Percentiles rank a stretch among this genome's conserved stretches.
Evolutionary conservation across 306 rosid species (phyloP).

Genomic region (Urtica urens): DNA sequence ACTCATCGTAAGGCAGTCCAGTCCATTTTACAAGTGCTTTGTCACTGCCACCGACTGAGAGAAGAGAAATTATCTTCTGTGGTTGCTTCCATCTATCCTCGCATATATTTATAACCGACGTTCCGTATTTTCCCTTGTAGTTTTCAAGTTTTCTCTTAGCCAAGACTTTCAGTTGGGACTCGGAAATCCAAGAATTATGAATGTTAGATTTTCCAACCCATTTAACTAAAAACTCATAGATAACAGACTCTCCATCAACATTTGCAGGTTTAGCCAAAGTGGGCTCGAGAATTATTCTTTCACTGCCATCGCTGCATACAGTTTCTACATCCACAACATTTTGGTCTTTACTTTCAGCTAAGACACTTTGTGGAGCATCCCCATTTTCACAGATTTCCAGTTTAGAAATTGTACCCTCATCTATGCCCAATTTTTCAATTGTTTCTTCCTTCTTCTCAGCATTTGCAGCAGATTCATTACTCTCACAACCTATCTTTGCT

Average conservation of each 20-base stretch:
- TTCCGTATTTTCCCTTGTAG: slow-evolving; percentile 94
- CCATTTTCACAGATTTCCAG: slow-evolving; percentile 29
- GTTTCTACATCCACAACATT: slow-evolving; percentile 34
- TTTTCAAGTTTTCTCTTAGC: slow-evolving; percentile 98
- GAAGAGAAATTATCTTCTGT: slow-evolving; percentile 79
- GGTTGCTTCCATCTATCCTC: slow-evolving; percentile 93
- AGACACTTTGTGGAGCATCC: slow-evolving; percentile 33
- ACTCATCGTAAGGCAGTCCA: slow-evolving; percentile 82
- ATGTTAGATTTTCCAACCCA: slow-evolving; percentile 94
- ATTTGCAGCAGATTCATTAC: slow-evolving; percentile 32
- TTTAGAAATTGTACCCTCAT: slow-evolving; percentile 27
- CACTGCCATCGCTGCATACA: slow-evolving; percentile 28
- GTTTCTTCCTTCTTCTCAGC: slow-evolving; percentile 36
- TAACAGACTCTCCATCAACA: slow-evolving; percentile 33
- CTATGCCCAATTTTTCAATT: slow-evolving; percentile 29
- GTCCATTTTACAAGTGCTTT: slow-evolving; percentile 89
- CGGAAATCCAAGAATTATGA: slow-evolving; percentile 91
- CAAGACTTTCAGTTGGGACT: slow-evolving; percentile 72
- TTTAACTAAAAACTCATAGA: slow-evolving; percentile 70
- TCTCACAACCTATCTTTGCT: slow-evolving; percentile 24
- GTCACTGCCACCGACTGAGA: slow-evolving; percentile 33
- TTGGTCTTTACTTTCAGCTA: slow-evolving; percentile 30
- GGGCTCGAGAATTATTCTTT: slow-evolving; percentile 43
- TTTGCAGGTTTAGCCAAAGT: slow-evolving; percentile 33
- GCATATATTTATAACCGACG: slow-evolving; percentile 61